Evolutionary conservation across 2,329 filamentous ascomycete genomes (phyloP).

Genomic region (Boeremia exigua): DNA sequence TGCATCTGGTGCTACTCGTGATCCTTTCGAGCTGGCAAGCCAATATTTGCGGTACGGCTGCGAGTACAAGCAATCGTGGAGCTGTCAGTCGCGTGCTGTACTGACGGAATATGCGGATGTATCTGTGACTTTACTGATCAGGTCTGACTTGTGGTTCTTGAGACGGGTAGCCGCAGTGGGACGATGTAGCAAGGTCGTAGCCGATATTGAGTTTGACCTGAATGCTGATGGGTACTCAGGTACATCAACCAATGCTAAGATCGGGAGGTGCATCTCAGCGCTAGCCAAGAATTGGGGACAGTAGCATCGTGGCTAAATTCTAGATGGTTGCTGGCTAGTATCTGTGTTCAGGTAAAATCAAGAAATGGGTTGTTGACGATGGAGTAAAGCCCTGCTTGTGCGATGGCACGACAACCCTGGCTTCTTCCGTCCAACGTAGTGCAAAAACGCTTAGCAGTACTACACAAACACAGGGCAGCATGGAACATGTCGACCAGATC

Average conservation of each 20-base stretch:
- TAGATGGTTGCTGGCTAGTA: neutral
- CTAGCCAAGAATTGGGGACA: neutral
- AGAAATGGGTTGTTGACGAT: neutral
- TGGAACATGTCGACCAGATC: no score
- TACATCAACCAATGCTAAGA: neutral
- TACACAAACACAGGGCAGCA: neutral
- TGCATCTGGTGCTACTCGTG: neutral
- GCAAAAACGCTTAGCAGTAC: constrained; percentile 5
- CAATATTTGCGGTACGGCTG: neutral
- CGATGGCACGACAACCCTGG: neutral
- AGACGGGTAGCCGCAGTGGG: neutral
- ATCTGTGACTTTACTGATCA: no score
- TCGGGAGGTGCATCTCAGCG: neutral
- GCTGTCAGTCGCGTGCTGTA: constrained; percentile 20
- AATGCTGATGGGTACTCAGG: neutral
- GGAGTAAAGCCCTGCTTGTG: neutral
- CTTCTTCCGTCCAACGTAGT: constrained; percentile 7
- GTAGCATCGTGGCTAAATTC: neutral
- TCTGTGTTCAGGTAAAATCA: neutral
- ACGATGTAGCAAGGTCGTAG: neutral
- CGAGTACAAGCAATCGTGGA: neutral
- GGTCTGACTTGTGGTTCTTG: neutral
- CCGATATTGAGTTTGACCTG: no score
- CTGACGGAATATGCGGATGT: neutral
- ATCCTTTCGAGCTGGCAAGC: neutral